A percentile compares a stretch with the other conserved stretches of the same genome.
Conservation (phyloP, 176 grass and related monocot species). For the Zoysia japonica region DNA sequence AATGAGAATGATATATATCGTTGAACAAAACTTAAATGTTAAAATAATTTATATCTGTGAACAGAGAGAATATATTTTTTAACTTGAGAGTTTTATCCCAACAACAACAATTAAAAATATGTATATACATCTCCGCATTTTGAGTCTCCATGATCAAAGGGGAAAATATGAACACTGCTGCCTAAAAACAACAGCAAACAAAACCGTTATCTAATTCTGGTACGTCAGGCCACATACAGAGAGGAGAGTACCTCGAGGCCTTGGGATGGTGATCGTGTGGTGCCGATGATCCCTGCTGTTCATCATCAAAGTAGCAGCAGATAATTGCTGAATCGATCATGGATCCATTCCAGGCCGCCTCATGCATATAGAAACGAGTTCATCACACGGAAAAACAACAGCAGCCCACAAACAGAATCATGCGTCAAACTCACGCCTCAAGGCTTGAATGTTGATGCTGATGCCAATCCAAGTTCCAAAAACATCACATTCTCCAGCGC, state of each 20-base stretch:
- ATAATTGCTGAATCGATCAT: slow-evolving; percentile 8
- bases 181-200: not conserved
- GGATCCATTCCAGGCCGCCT: not conserved
- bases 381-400: not conserved
- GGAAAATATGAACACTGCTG: not conserved
- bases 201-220: not conserved
- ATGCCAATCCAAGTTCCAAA: slow-evolving; percentile 13
- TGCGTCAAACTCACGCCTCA: not conserved
- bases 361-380: not conserved
- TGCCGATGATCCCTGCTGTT: slow-evolving; percentile 3
- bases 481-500: not conserved
- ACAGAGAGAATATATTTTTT: too few relatives aligned
- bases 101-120: too few relatives aligned
- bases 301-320: not conserved
- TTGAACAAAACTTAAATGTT: too few relatives aligned
- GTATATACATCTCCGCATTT: too few relatives aligned
- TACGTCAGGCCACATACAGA: not conserved
- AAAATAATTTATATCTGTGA: too few relatives aligned
- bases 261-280: slow-evolving; percentile 35
- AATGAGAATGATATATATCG: too few relatives aligned
- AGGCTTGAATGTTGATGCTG: not conserved
- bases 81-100: too few relatives aligned
- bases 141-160: too few relatives aligned
- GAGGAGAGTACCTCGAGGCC: slow-evolving; percentile 12
- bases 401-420: not conserved